Base-by-base conservation (phyloP, 202 grass and related monocot genomes). In the Dendrocalamus latiflorus region DNA sequence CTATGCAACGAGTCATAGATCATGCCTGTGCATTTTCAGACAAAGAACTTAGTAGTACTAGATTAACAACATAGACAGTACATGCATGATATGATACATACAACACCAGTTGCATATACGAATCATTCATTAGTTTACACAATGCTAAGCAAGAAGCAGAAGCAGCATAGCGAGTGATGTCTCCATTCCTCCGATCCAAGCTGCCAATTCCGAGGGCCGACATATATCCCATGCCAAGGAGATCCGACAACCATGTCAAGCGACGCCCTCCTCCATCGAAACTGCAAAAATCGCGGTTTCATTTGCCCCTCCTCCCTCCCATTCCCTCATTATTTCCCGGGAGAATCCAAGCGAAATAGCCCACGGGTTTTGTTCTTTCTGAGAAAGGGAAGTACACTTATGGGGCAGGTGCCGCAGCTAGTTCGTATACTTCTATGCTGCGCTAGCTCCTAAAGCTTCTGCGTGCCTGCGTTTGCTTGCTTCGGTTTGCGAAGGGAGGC, bases 161-260 rank as follows among this genome's bases (percentile, higher is more conserved):
- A 49, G 66, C 17, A 68, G 65, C 62, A 8, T 24, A 38, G 73
- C 9, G 16, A 77, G 73, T 21, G 48, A 58, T 67, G 71, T 38
- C 77, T 48, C 54, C 74, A 53, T 70, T 54, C 38, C 50, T 71
- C 44, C 16, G 33, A 53, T 34, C 70, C 38, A 38, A 72, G 48
- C 66, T 76, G 78, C 72, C 78, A 71, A 66, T 82, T 89, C 65
- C 83, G 48, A 82, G 71, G 70, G 72, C 65, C 83, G 83, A 81
- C 87, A 89, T 76, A 38, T 81, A 36, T 53, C 70, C 82, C 87
- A 68, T 45, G 78, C 78, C 88, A 83, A 79, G 59, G 42, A 58
- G 78, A 78, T 79, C 88, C 83, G 88, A 90, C 83, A 83, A 83
- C 17, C 73, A 86, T 50, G 83, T 78, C 66, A 25, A 73, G 44